Evolutionary conservation across 768 basidiomycete species (phyloP), one percentile per base, ranked within the genome.

Genomic region (Suillus brevipes): DNA sequence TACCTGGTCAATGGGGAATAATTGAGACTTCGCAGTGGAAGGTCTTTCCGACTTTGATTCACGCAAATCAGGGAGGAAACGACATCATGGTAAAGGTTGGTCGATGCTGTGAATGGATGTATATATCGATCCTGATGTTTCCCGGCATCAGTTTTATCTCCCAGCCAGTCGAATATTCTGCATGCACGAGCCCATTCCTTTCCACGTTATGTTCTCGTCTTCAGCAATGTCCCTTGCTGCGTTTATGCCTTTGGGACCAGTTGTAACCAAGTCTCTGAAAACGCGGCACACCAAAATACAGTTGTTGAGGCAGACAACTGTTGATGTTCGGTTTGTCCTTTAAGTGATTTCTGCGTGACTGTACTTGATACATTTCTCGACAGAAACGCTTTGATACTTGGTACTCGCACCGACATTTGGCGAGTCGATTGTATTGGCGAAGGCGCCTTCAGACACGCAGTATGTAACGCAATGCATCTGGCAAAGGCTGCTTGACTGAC

Each of bases 371-470:
- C 42, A 16, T 53, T 47, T n/a, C 10, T 52, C 59, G 53, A 23
- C 66, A 88, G 87, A 49, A 86, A 87, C 68, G 70, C 78, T 2
- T 65, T 81, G 20, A 69, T 84, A 20, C 69, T 80, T 10, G 83
- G 82, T 1, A 83, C 84, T n/a, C 89, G 87, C 73, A 83, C 88
- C 2, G 87, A 90, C 67, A 91, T 91, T 28, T 91, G 89, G 89
- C 79, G 84, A 63, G 81, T 86, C 1, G 87, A 87, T 66, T 80
- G 77, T 63, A 86, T 90, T 43, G 89, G 89, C 9, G 85, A 87
- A 69, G 89, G 83, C n/a, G 74, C 72, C 13, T 89, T 92, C 69
- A 82, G 73, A 66, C 84, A 83, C 70, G 77, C 79, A 65, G 89
- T 89, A 65, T 37, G 86, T 79, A 20, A 36, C 3, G n/a, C 20